Base-by-base conservation (phyloP, 139 green algal genomes). In the Tetradesmus lagerheimii region DNA sequence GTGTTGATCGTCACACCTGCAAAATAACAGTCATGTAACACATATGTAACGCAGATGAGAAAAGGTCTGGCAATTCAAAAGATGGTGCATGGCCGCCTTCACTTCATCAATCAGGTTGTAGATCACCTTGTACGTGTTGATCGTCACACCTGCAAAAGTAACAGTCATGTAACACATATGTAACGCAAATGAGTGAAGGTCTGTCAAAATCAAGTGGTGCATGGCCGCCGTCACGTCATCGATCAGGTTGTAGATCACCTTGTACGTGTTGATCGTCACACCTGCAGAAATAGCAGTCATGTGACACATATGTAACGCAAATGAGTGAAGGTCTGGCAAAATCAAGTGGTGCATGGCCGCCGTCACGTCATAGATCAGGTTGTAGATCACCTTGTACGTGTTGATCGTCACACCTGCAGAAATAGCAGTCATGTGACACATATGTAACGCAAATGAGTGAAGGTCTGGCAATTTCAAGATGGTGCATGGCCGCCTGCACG, bases 61-160 rank as follows among this genome's bases (percentile, higher is more conserved):
- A n/a, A n/a, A n/a, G n/a, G n/a, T n/a, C n/a, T n/a, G n/a, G n/a
- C n/a, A n/a, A n/a, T n/a, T n/a, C n/a, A n/a, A n/a, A n/a, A n/a
- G n/a, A n/a, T n/a, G n/a, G n/a, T n/a, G n/a, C 98, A 99, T 99
- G 20, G 94, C 95, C 15, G 94, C 96, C 43, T 97, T 96, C 34
- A 99, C 93, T 80, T 99, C 97, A 89, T 99, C 98, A 23, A 99
- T 93, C 18, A 99, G 92, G 84, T 98, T 94, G 91, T 99, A 99
- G 92, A 99, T 99, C 90, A 99, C 96, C 66, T 93, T 89, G 93
- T 98, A 98, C 14, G 91, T 92, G 35, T 88, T 89, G 45, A 99
- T 83, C 41, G 96, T 91, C 6, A 97, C 90, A 57, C 92, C 94
- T 87, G 76, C 35, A 16, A 35, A 45, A 43, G 16, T 1, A 12